phyloP scores from a whole-genome alignment of 352 stramenopile genomes.

The Globisporangium recalcitrans region DNA sequence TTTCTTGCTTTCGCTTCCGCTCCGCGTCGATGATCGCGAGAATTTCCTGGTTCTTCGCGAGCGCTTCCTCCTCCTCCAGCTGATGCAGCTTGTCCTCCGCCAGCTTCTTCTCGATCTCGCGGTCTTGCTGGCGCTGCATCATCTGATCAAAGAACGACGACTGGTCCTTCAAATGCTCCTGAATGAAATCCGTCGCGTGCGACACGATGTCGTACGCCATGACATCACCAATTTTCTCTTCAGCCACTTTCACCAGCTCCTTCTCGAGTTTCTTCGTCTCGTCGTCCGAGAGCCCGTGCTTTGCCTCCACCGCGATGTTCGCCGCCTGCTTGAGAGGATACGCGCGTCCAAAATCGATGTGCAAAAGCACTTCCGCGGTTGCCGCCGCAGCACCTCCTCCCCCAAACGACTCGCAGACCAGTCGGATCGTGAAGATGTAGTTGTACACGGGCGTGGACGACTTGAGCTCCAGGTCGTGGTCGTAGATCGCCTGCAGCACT shows the following conservation, averaged over 20 bases:
- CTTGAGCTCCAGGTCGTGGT: slow-evolving; percentile 60
- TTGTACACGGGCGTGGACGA: slow-evolving; percentile 75
- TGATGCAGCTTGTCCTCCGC: slow-evolving; percentile 47
- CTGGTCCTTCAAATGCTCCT: slow-evolving; percentile 78
- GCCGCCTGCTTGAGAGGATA: slow-evolving; percentile 66
- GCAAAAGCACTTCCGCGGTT: slow-evolving; percentile 60
- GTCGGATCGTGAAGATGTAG: slow-evolving; percentile 78
- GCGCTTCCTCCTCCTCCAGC: slow-evolving; percentile 56
- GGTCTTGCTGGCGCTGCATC: slow-evolving; percentile 74
- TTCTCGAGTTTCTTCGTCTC: slow-evolving; percentile 52
- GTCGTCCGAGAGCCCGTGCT: slow-evolving; percentile 63
- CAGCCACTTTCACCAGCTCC: slow-evolving; percentile 50
- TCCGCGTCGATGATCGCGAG: slow-evolving; percentile 76
- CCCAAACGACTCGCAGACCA: slow-evolving; percentile 45
- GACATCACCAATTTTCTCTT: slow-evolving; percentile 66
- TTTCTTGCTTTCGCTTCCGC: slow-evolving; percentile 54
- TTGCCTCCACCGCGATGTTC: slow-evolving; percentile 64
- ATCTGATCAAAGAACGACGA: slow-evolving; percentile 88
- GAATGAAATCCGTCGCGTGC: slow-evolving; percentile 75
- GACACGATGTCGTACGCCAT: slow-evolving; percentile 83
- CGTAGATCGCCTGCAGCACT: slow-evolving; percentile 78
- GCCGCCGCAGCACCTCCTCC: slow-evolving; percentile 15
- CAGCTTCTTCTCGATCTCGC: slow-evolving; percentile 53
- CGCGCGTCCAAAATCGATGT: slow-evolving; percentile 62
- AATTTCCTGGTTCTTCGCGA: slow-evolving; percentile 69